Conservation (phyloP, 352 stramenopile species). For the Blastocystis hominis region DNA sequence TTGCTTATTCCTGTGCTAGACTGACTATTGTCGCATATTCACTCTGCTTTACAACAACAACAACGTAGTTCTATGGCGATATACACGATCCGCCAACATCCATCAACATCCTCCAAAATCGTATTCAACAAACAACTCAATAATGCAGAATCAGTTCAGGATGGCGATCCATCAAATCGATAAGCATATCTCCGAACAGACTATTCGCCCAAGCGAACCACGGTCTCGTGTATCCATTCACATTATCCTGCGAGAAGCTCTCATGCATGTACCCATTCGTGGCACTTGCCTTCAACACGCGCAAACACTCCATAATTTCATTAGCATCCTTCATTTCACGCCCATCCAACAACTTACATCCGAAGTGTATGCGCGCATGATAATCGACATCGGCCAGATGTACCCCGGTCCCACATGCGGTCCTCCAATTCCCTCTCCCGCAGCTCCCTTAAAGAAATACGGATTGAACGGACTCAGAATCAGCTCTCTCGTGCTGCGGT, state of each 20-base stretch:
- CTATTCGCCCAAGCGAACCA: conserved; percentile 64
- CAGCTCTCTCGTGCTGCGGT: conserved; percentile 63
- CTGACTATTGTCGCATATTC: no score
- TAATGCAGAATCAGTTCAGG: conserved; percentile 57
- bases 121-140: neutral
- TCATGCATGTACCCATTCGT: conserved; percentile 65
- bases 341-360: neutral
- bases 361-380: conserved; percentile 63
- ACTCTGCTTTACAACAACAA: no score
- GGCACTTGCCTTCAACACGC: conserved; percentile 60
- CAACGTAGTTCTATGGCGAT: no score
- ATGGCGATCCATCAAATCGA: conserved; percentile 57
- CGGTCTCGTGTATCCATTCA: conserved; percentile 59
- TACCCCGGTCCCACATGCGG: conserved; percentile 61
- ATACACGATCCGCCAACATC: no score
- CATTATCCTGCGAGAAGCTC: conserved; percentile 60
- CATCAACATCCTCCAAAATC: no score
- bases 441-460: conserved; percentile 60
- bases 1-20: no score
- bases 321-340: conserved; percentile 56
- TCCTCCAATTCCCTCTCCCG: conserved; percentile 61
- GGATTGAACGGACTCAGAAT: conserved; percentile 61
- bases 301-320: conserved; percentile 61
- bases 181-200: conserved; percentile 62
- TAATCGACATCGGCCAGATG: conserved; percentile 67